Conservation (phyloP, 192 early-diverging fungal genomes). For the Chytriomyces sp. region DNA sequence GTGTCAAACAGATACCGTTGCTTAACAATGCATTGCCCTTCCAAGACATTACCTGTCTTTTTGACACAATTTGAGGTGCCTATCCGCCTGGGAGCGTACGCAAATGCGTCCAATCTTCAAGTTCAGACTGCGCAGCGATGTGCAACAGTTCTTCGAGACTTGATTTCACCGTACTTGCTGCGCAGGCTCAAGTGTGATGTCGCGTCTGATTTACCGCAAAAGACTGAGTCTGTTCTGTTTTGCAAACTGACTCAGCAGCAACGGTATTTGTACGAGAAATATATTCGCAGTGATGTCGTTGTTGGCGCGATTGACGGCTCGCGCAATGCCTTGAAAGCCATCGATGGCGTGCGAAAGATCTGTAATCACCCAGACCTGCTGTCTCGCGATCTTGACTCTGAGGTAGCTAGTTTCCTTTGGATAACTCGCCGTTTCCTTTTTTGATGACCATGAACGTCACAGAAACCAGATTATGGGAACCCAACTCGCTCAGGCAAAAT, state of each 20-base stretch:
- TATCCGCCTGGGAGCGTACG: slow-evolving; percentile 89
- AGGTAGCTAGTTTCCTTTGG: slow-evolving; percentile 6
- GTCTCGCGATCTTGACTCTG: slow-evolving; percentile 28
- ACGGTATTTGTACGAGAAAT: slow-evolving; percentile 71
- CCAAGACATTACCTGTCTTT: slow-evolving; percentile 78
- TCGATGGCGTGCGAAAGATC: slow-evolving; percentile 92
- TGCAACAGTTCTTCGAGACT: slow-evolving; percentile 85
- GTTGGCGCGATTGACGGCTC: slow-evolving; percentile 77
- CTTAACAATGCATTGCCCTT: slow-evolving; percentile 11
- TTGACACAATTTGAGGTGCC: slow-evolving; percentile 90
- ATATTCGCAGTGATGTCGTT: slow-evolving; percentile 76
- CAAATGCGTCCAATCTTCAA: slow-evolving; percentile 86
- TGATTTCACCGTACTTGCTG: slow-evolving; percentile 92
- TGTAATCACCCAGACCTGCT: slow-evolving; percentile 95
- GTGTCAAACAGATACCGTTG: neutral
- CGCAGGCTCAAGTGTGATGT: slow-evolving; percentile 93
- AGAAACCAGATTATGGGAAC: slow-evolving; percentile 68
- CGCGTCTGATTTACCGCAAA: slow-evolving; percentile 85
- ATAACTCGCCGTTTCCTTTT: neutral
- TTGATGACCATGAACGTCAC: slow-evolving; percentile 8
- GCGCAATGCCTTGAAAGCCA: slow-evolving; percentile 83
- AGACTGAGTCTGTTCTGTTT: slow-evolving; percentile 90
- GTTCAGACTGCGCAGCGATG: slow-evolving; percentile 95
- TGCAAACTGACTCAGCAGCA: slow-evolving; percentile 84
- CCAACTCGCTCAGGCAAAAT: slow-evolving; percentile 81